Conservation (phyloP, 768 basidiomycete genomes). For the Phylloporus rhodoxanthus region DNA sequence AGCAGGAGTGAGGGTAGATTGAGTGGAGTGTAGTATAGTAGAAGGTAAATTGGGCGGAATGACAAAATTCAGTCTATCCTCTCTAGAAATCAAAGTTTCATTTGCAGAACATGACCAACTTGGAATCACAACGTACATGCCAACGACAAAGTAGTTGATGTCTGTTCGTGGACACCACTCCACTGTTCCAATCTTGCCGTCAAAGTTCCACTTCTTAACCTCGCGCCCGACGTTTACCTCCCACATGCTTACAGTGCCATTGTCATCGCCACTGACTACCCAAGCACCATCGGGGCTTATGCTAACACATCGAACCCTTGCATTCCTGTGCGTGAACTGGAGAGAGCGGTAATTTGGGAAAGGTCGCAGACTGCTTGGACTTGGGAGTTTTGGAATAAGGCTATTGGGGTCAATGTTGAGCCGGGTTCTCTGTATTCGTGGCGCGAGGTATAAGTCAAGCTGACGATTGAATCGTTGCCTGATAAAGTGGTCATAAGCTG, state of each 20-base stretch:
- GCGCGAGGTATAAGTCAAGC: slow-evolving; percentile 94
- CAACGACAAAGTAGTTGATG: slow-evolving; percentile 71
- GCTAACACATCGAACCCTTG: slow-evolving; percentile 67
- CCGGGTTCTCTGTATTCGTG: slow-evolving; percentile 79
- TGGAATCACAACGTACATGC: slow-evolving; percentile 51
- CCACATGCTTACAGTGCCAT: slow-evolving; percentile 83
- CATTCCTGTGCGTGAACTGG: slow-evolving; percentile 58
- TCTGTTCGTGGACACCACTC: slow-evolving; percentile 94
- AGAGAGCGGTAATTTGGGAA: slow-evolving; percentile 88
- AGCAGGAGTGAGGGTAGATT: slow-evolving; percentile 54
- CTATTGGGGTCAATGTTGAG: slow-evolving; percentile 89
- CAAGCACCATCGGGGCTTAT: slow-evolving; percentile 87
- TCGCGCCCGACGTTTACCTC: slow-evolving; percentile 87
- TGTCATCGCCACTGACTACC: slow-evolving; percentile 89
- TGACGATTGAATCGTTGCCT: slow-evolving; percentile 91
- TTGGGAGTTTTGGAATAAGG: slow-evolving; percentile 90
- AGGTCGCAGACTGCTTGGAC: slow-evolving; percentile 83
- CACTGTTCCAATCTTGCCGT: slow-evolving; percentile 70
- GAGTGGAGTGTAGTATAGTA: slow-evolving; percentile 51
- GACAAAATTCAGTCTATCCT: slow-evolving; percentile 73
- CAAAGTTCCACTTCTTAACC: slow-evolving; percentile 81
- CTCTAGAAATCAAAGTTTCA: slow-evolving; percentile 41
- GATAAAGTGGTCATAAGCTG: slow-evolving; percentile 87
- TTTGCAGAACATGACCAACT: slow-evolving; percentile 3
- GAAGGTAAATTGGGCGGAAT: slow-evolving; percentile 74